phyloP scores from a whole-genome alignment of 768 basidiomycete genomes.

The Mycena filopes region DNA sequence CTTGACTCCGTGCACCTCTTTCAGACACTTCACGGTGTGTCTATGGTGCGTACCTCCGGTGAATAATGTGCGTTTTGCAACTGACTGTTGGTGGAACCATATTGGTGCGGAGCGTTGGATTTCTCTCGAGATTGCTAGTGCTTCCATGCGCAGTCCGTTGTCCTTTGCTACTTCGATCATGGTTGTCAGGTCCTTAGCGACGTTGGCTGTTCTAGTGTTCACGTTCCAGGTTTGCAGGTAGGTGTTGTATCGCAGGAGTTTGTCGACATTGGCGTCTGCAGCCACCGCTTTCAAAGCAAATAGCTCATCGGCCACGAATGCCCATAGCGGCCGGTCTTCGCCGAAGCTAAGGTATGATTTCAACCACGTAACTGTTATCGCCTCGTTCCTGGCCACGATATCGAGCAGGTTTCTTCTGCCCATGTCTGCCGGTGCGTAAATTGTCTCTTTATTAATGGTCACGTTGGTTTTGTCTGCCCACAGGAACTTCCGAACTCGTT shows the following conservation, averaged over 20 bases:
- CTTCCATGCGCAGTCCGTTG: not conserved
- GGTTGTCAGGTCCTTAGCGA: not conserved
- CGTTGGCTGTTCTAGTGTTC: too few species aligned
- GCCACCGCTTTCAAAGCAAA: too few species aligned
- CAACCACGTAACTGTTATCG: too few species aligned
- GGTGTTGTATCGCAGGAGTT: too few species aligned
- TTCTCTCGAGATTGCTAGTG: not conserved
- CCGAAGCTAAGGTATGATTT: too few species aligned
- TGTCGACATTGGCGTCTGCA: too few species aligned
- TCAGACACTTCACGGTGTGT: not conserved
- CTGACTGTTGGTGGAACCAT: conserved; percentile 1
- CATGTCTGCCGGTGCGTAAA: conserved; percentile 2
- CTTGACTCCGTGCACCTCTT: not conserved
- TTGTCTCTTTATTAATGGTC: not conserved
- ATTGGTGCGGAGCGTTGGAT: not conserved
- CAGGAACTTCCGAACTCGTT: not conserved
- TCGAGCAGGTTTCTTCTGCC: conserved; percentile 21
- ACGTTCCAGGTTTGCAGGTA: too few species aligned
- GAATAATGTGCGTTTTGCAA: not conserved
- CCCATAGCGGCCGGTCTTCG: too few species aligned
- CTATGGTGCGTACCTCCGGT: not conserved
- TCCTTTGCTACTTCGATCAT: not conserved
- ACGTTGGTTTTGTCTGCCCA: not conserved
- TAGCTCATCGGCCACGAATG: too few species aligned
- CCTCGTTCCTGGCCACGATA: conserved; percentile 27